These are phyloP conservation scores for Lepidium africanum DNA, from an alignment of 345 rosid genomes.

Conservation along the genomic window DNA sequence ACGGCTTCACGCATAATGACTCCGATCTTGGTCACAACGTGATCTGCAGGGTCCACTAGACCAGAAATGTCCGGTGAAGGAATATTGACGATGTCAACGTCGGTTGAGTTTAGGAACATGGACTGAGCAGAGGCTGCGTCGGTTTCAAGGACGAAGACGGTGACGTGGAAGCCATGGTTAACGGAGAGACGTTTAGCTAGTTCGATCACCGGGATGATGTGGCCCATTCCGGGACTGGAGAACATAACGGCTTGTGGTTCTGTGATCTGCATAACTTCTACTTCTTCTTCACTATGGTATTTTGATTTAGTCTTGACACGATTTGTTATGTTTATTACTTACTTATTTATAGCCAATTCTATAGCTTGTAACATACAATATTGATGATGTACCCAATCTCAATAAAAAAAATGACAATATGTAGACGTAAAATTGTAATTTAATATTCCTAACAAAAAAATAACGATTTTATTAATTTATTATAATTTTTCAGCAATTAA, in stretches of 20 bases:
- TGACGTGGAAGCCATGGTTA: conserved; percentile 35
- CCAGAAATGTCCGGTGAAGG: conserved; percentile 32
- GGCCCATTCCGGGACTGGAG: conserved; percentile 73
- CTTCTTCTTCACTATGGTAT: background rate
- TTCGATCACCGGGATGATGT: conserved; percentile 56
- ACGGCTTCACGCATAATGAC: conserved; percentile 34
- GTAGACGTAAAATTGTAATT: background rate
- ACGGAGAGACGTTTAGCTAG: conserved; percentile 41
- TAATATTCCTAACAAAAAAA: background rate
- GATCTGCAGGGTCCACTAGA: conserved; percentile 15
- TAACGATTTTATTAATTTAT: too few relatives aligned
- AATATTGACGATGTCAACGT: conserved; percentile 29
- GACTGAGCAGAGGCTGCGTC: conserved; percentile 33
- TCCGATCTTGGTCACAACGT: conserved; percentile 27
- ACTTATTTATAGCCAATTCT: conserved; percentile 10
- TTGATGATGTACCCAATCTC: background rate
- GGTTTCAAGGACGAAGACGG: conserved; percentile 38
- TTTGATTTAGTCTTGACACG: background rate
- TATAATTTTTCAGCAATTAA: too few relatives aligned
- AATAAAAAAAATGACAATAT: background rate
- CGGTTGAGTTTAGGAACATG: conserved; percentile 14
- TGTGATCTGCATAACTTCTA: conserved; percentile 24
- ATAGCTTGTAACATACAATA: background rate
- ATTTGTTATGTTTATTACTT: background rate
- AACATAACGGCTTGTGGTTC: conserved; percentile 43